Evolutionary conservation across 495 filamentous ascomycete genomes (phyloP).

Genomic region (Annulohypoxylon stygium): DNA sequence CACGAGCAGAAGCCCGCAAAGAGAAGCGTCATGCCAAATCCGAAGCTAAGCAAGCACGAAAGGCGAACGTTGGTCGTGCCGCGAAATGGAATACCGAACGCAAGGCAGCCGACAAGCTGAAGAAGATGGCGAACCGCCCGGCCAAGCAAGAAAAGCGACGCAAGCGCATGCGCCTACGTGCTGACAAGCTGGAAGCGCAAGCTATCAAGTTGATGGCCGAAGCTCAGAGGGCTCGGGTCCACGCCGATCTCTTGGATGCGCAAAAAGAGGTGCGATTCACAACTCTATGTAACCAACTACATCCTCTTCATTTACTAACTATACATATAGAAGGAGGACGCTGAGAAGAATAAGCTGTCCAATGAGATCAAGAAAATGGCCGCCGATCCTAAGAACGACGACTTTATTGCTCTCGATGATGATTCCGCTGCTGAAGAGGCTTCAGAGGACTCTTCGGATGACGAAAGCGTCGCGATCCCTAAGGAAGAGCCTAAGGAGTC

Average conservation of each 20-base stretch:
- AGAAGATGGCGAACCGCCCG: conserved; percentile 43
- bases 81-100: conserved; percentile 49
- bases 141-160: conserved; percentile 52
- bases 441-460: conserved; percentile 9
- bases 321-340: conserved; percentile 38
- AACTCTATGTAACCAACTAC: background rate
- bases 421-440: background rate
- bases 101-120: conserved; percentile 46
- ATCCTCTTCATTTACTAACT: conserved; percentile 9
- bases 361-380: conserved; percentile 37
- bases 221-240: conserved; percentile 42
- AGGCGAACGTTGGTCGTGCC: conserved; percentile 44
- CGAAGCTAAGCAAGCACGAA: conserved; percentile 51
- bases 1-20: conserved; percentile 46
- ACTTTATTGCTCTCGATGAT: conserved; percentile 41
- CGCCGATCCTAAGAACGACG: conserved; percentile 32
- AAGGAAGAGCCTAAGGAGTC: conserved; percentile 31
- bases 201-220: conserved; percentile 43
- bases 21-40: conserved; percentile 51
- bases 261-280: conserved; percentile 28
- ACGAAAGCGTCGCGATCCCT: background rate
- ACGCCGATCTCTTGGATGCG: conserved; percentile 40
- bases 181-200: conserved; percentile 45
- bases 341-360: conserved; percentile 41
- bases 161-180: conserved; percentile 44